Base-by-base conservation (phyloP, 768 basidiomycete species). In the Baorangia bicolor region DNA sequence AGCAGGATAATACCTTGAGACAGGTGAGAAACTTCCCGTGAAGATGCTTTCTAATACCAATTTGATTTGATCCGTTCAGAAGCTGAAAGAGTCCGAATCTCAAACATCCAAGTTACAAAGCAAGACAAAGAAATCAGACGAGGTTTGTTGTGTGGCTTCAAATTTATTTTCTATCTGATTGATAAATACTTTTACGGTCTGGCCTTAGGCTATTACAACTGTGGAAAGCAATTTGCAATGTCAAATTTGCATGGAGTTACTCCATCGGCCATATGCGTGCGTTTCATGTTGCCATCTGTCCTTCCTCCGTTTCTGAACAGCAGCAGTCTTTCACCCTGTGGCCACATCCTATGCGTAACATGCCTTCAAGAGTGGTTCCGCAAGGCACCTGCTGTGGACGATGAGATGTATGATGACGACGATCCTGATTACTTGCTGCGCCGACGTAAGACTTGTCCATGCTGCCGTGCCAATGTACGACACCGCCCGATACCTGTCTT, bases 361-460 rank as follows among this genome's bases (percentile, higher is more conserved):
- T 91, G 89, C 61, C 80, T 91, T 10, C 85, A 88, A 68, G 83
- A 85, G 61, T 91, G 89, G 89, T 91, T 91, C 72, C 80, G 82
- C 55, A 79, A 82, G 49, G 86, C 87, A 4, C 87, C 88, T 4
- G 71, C 75, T 0, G 56, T 65, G 18, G 78, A 77, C 27, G 74
- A 77, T 35, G 78, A 78, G 18, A 80, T 79, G 75, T 55, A 70
- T 49, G 71, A 78, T 42, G 75, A 77, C 40, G 67, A 68, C 33
- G 70, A 73, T 40, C 69, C 74, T 10, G 68, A 73, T 41, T 81
- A 81, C 59, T 69, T 87, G 27, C 65, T 88, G 28, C 75, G 75
- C 56, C 82, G 88, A 25, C 74, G 78, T 23, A 91, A 91, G 67
- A 81, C 84, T 1, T 91, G 89, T 62, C 89, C 89, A 2, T 84